A percentile compares a stretch with the other conserved stretches of the same genome.
phyloP scores from a whole-genome alignment of 352 stramenopile species.

The Aphanomyces stellatus region DNA sequence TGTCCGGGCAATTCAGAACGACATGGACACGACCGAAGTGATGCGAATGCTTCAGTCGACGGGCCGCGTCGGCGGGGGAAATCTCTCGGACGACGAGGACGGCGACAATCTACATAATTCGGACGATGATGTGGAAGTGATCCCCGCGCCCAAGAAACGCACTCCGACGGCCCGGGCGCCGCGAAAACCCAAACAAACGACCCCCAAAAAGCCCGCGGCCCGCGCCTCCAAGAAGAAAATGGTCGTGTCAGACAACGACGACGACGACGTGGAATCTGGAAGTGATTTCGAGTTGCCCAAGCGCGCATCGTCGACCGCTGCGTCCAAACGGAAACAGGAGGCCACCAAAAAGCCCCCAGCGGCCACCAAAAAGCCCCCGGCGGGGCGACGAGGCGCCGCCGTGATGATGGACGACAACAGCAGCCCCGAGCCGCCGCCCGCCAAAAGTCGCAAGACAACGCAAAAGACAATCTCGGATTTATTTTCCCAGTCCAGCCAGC shows the following conservation, averaged over 20 bases:
- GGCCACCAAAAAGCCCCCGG: neutral
- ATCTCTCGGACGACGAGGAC: neutral
- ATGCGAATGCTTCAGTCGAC: neutral
- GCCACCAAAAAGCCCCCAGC: neutral
- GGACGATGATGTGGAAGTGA: neutral
- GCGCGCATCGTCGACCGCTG: neutral
- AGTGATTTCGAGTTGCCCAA: neutral
- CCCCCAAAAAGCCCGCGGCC: neutral
- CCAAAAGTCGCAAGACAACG: neutral
- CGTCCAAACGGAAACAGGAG: neutral
- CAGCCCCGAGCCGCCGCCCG: neutral
- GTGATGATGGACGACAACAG: neutral
- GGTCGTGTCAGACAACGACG: neutral
- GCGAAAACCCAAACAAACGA: neutral
- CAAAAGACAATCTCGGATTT: conserved; percentile 4
- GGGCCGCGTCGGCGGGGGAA: too few relatives aligned
- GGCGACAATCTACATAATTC: neutral
- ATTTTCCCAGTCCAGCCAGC: neutral
- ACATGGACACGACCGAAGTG: neutral
- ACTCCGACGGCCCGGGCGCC: neutral
- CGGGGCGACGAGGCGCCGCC: neutral
- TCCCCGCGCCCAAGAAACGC: neutral
- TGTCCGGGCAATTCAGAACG: neutral
- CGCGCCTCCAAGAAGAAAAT: neutral
- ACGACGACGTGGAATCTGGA: neutral